phyloP scores from a whole-genome alignment of 139 green algal genomes.

The Coelastrella sp. region DNA sequence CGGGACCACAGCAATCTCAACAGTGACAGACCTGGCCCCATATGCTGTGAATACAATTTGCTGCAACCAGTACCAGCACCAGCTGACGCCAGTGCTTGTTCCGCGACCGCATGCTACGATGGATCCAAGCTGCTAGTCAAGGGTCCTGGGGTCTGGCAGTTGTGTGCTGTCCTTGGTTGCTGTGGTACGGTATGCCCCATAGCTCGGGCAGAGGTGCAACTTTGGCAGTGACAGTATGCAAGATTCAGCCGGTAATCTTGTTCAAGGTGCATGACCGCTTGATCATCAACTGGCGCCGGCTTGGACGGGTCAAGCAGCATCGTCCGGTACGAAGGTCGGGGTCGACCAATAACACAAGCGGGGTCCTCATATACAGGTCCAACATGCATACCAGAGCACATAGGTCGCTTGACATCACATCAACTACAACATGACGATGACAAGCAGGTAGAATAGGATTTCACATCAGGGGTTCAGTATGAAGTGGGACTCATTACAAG shows the following conservation, averaged over 20 bases:
- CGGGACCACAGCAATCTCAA: too few species aligned
- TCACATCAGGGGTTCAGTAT: not conserved
- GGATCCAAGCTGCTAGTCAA: too few species aligned
- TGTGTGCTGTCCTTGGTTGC: too few species aligned
- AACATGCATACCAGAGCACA: too few species aligned
- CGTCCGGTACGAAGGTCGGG: not conserved
- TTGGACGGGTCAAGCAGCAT: not conserved
- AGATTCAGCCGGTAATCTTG: not conserved
- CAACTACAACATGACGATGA: too few species aligned
- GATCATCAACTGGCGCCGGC: not conserved
- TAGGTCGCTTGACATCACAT: too few species aligned
- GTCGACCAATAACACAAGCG: too few species aligned
- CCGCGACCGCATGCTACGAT: not conserved
- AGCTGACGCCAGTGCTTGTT: not conserved
- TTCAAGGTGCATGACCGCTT: not conserved
- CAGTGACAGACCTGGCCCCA: not conserved
- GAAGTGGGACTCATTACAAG: not conserved
- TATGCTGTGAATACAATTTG: not conserved
- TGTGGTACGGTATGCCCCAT: too few species aligned
- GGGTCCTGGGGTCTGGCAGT: too few species aligned
- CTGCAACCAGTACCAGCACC: constrained; percentile 2
- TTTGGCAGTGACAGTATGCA: not conserved
- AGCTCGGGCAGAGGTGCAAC: not conserved
- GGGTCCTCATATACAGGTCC: too few species aligned
- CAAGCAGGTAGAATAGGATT: not conserved